phyloP scores from a whole-genome alignment of 2,329 filamentous ascomycete species.

The Xylaria sp. region DNA sequence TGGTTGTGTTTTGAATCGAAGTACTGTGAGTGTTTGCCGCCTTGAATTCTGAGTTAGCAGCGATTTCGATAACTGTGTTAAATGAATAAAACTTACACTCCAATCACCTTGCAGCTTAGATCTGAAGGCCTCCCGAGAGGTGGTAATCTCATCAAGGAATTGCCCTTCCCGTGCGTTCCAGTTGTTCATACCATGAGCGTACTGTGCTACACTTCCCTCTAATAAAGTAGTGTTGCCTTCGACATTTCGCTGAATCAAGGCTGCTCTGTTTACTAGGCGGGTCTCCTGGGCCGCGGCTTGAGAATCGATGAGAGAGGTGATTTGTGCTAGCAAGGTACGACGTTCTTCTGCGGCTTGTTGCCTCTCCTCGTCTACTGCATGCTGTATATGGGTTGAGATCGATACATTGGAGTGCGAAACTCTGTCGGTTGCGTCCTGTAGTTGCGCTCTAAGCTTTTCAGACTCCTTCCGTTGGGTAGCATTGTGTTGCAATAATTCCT shows the following conservation, averaged over 20 bases:
- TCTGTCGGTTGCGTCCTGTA: constrained; percentile 71
- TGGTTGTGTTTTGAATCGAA: constrained; percentile 82
- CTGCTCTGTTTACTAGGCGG: constrained; percentile 69
- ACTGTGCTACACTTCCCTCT: constrained; percentile 68
- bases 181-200: constrained; percentile 72
- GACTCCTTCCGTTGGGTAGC: constrained; percentile 78
- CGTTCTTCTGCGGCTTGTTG: constrained; percentile 75
- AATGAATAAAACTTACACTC: constrained; percentile 66
- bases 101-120: constrained; percentile 85
- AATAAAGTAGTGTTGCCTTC: constrained; percentile 67
- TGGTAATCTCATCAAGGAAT: constrained; percentile 72
- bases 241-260: constrained; percentile 68
- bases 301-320: constrained; percentile 75
- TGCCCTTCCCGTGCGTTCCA: constrained; percentile 74
- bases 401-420: constrained; percentile 71
- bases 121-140: constrained; percentile 79
- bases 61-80: neutral
- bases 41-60: constrained; percentile 48
- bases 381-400: constrained; percentile 69
- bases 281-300: constrained; percentile 76
- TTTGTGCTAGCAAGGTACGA: constrained; percentile 74
- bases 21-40: constrained; percentile 77
- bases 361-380: constrained; percentile 77
- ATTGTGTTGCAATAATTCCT: constrained; percentile 77
- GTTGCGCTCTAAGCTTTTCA: constrained; percentile 71